Evolutionary conservation across 163 green algal genomes (phyloP), one percentile per base, ranked within the genome.

Genomic region (Prototheca stagnorum): DNA sequence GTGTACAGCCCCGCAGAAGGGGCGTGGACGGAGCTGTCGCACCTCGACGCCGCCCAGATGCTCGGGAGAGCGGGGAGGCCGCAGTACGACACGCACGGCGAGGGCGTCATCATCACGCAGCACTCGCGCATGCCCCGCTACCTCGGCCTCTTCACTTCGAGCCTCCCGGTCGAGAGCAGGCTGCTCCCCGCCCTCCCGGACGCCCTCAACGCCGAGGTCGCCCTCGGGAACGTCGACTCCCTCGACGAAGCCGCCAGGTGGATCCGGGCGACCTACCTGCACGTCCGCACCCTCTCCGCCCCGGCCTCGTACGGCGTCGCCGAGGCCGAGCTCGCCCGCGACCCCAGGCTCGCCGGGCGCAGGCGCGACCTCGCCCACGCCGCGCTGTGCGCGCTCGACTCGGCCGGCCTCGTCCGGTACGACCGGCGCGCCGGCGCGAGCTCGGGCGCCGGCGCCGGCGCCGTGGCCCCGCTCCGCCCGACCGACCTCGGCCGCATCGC

Each of bases 11-110:
- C 76, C 1, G 61, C 66, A 23, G 63, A 48, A 54, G 68, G 59
- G 52, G 47, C 71, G 21, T 98, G 96, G 44, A 81, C 95, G 26
- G 89, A 98, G 67, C 92, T 92, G 54, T 87, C 89, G 34, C 94
- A 95, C 65, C 95, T 87, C 20, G 89, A 98, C 53, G 79, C 97
- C n/a, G 70, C 95, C 46, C 82, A 96, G 73, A 96, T 98, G 88
- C 88, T 94, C 77, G 85, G 86, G 6, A 72, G 88, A 20, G 89
- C 89, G n/a, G 89, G 89, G 36, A 72, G 90, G n/a, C 89, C 89
- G 26, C 87, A 95, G 66, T 96, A 80, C 61, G 87, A 96, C 63
- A 57, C 62, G n/a, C 72, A 84, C 28, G 86, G 79, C 34, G 77
- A 90, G 40, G 83, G 80, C 1, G 84, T 98, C 21, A 92, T 98